Conservation (phyloP, 2,329 filamentous ascomycete genomes). For the Incumbomyces delicatus region DNA sequence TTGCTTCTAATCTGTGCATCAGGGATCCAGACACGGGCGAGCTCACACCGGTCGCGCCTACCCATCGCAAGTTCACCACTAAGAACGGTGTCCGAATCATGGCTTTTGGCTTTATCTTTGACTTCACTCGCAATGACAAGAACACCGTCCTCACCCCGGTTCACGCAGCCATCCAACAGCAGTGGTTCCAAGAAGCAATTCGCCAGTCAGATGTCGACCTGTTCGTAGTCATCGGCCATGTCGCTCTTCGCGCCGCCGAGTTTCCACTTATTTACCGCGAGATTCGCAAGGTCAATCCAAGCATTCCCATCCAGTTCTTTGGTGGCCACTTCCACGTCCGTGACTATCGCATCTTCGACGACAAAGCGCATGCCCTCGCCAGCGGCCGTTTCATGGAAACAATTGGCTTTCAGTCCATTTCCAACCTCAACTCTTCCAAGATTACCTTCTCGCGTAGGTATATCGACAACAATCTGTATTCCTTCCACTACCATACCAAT, state of each 20-base stretch:
- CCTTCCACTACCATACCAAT: constrained; percentile 69
- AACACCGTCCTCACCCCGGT: constrained; percentile 80
- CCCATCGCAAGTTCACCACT: constrained; percentile 83
- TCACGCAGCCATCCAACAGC: constrained; percentile 66
- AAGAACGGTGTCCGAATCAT: constrained; percentile 75
- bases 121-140: constrained; percentile 83
- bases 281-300: constrained; percentile 66
- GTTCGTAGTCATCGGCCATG: constrained; percentile 78
- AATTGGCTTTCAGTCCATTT: constrained; percentile 82
- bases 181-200: constrained; percentile 83
- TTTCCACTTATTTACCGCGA: constrained; percentile 67
- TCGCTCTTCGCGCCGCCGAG: constrained; percentile 71
- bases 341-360: constrained; percentile 72
- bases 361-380: constrained; percentile 66
- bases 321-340: constrained; percentile 85
- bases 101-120: constrained; percentile 88
- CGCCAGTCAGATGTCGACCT: constrained; percentile 70
- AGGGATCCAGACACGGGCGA: constrained; percentile 62
- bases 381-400: constrained; percentile 93
- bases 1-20: constrained; percentile 91
- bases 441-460: constrained; percentile 67
- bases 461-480: constrained; percentile 87
- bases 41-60: constrained; percentile 63
- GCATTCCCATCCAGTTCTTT: constrained; percentile 82
- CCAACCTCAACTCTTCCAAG: constrained; percentile 44